Percentiles rank a stretch among this genome's conserved stretches.
These are phyloP conservation scores for Silybum marianum DNA, from an alignment of 129 eudicot species.

Conservation along the genomic window DNA sequence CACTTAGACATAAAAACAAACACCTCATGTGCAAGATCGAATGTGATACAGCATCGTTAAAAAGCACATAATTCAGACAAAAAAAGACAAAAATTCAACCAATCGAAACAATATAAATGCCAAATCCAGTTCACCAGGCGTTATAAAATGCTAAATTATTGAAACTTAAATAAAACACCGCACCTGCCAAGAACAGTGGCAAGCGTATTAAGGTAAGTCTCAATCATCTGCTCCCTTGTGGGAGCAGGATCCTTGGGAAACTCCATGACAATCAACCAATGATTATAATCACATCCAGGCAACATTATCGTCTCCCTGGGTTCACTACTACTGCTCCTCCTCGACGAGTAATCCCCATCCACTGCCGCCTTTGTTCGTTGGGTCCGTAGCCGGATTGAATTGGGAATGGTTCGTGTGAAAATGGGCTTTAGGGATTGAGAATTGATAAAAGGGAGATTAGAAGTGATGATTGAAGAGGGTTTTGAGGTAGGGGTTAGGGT, in stretches of 20 bases:
- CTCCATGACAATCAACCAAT: slow-evolving; percentile 98
- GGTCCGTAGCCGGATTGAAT: slow-evolving; percentile 27
- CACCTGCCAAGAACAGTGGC: slow-evolving; percentile 96
- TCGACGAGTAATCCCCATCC: slow-evolving; percentile 59
- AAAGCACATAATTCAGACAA: neutral
- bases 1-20: slow-evolving; percentile 2
- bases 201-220: slow-evolving; percentile 80
- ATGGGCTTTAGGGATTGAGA: slow-evolving; percentile 31
- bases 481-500: slow-evolving; percentile 56
- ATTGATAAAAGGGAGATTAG: slow-evolving; percentile 27
- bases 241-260: slow-evolving; percentile 92
- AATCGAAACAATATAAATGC: neutral
- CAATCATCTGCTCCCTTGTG: slow-evolving; percentile 91
- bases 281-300: slow-evolving; percentile 96
- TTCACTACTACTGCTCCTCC: slow-evolving; percentile 60
- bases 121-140: neutral
- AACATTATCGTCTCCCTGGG: slow-evolving; percentile 92
- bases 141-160: neutral
- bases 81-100: neutral
- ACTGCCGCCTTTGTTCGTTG: slow-evolving; percentile 43
- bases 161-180: neutral
- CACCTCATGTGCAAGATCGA: slow-evolving; percentile 16
- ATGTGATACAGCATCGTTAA: neutral
- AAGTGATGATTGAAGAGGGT: slow-evolving; percentile 28
- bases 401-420: slow-evolving; percentile 27